Percentiles rank a stretch among this genome's conserved stretches.
Conservation (phyloP, 495 filamentous ascomycete genomes). For the Xylaria sp. region DNA sequence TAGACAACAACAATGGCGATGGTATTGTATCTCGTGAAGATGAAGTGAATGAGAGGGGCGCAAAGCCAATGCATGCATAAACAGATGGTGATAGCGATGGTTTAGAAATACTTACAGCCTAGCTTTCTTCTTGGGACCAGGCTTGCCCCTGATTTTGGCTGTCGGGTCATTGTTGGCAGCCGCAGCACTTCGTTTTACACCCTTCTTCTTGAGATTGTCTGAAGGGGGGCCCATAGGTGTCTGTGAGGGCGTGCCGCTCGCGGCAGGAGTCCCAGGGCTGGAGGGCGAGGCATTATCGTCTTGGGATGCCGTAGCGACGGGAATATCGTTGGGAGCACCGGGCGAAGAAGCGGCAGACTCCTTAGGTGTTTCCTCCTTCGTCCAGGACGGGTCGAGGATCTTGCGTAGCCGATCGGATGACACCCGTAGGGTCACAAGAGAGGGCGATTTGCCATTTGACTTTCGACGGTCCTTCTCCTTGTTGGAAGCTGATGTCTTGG, state of each 20-base stretch:
- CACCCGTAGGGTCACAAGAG: constrained; percentile 49
- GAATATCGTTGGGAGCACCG: constrained; percentile 30
- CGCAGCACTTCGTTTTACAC: constrained; percentile 56
- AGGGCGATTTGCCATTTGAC: constrained; percentile 40
- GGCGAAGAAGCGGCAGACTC: constrained; percentile 38
- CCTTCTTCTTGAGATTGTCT: constrained; percentile 67
- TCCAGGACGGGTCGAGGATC: constrained; percentile 51
- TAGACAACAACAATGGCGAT: constrained; percentile 36
- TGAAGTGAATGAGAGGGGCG: constrained; percentile 7
- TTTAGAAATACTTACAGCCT: constrained; percentile 74
- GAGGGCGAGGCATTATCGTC: constrained; percentile 58
- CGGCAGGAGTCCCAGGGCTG: constrained; percentile 52
- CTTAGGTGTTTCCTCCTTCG: constrained; percentile 51
- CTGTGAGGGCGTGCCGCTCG: constrained; percentile 51
- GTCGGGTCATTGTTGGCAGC: constrained; percentile 59
- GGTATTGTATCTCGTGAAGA: not conserved
- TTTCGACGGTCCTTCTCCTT: constrained; percentile 61
- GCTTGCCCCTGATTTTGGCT: constrained; percentile 79
- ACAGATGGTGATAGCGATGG: constrained; percentile 21
- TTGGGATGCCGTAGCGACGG: constrained; percentile 36
- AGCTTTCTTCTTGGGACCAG: constrained; percentile 94
- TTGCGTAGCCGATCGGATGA: constrained; percentile 48
- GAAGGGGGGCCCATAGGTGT: constrained; percentile 58
- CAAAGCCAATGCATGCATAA: constrained; percentile 13
- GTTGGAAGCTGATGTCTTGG: constrained; percentile 47